A percentile compares a stretch with the other conserved stretches of the same genome.
These are phyloP conservation scores for Aspergillus fischeri DNA, from an alignment of 2,329 filamentous ascomycete species.

Conservation along the genomic window DNA sequence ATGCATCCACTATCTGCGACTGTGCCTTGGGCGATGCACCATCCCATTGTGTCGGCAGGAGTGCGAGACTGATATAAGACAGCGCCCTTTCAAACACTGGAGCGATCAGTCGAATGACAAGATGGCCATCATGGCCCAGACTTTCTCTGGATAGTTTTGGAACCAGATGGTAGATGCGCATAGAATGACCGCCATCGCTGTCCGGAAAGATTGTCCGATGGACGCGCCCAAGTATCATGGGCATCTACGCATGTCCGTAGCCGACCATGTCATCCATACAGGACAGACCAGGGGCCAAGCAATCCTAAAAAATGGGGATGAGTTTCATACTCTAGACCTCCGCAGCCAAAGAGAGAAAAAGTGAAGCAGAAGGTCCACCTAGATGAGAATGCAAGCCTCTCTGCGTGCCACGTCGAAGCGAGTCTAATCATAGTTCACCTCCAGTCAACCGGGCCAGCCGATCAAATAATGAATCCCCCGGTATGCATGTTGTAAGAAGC, in stretches of 20 bases:
- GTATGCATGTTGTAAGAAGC: not conserved
- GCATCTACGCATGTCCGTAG: not conserved
- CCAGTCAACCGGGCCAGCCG: constrained; percentile 12
- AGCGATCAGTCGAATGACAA: not conserved
- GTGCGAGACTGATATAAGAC: not conserved
- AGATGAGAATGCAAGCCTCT: constrained; percentile 6
- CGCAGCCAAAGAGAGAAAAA: constrained; percentile 3
- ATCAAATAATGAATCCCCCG: constrained; percentile 1
- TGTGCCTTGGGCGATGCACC: constrained; percentile 10
- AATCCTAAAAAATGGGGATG: constrained; percentile 8
- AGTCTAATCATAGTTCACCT: constrained; percentile 2
- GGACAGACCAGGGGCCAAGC: constrained; percentile 15
- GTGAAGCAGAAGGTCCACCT: constrained; percentile 20
- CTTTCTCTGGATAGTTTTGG: not conserved
- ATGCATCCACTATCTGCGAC: constrained; percentile 10
- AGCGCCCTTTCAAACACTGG: not conserved
- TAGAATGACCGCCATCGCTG: not conserved
- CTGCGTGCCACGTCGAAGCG: constrained; percentile 23
- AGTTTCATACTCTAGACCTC: constrained; percentile 1
- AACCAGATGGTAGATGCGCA: not conserved
- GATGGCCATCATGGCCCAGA: too few relatives aligned
- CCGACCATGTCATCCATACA: not conserved
- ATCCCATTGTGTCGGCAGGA: not conserved
- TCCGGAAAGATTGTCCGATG: not conserved
- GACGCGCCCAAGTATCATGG: not conserved